Percentiles rank a stretch among this genome's conserved stretches.
phyloP scores from a whole-genome alignment of 2,329 filamentous ascomycete genomes.

The Clarireedia paspali region DNA sequence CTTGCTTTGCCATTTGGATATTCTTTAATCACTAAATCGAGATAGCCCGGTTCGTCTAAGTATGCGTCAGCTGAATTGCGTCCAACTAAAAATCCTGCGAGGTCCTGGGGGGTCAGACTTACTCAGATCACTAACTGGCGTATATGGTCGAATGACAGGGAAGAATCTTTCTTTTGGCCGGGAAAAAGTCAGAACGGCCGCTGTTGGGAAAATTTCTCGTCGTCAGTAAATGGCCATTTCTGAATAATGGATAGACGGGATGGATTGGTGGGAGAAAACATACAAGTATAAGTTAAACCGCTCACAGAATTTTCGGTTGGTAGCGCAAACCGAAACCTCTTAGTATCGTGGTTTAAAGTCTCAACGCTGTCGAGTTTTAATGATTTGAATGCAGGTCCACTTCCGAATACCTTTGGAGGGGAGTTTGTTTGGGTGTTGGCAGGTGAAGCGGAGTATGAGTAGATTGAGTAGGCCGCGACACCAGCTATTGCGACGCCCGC shows the following conservation, averaged over 20 bases:
- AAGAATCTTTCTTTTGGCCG: slow-evolving; percentile 49
- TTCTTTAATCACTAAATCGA: slow-evolving; percentile 61
- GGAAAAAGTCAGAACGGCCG: slow-evolving; percentile 20
- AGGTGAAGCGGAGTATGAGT: too few species aligned
- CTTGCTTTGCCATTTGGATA: slow-evolving; percentile 60
- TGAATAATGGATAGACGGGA: too few species aligned
- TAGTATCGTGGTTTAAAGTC: neutral
- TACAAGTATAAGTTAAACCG: neutral
- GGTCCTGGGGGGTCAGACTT: neutral
- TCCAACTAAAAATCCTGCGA: too few species aligned
- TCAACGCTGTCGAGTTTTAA: neutral
- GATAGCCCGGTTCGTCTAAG: slow-evolving; percentile 45
- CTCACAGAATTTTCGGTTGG: neutral
- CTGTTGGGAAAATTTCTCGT: too few species aligned
- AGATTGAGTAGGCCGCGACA: too few species aligned
- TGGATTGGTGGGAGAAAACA: too few species aligned
- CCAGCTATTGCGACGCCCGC: too few species aligned
- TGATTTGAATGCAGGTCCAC: neutral
- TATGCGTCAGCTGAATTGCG: too few species aligned
- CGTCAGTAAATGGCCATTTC: too few species aligned
- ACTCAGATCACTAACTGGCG: slow-evolving; percentile 41
- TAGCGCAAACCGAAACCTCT: neutral
- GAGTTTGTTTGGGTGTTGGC: too few species aligned
- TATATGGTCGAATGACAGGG: slow-evolving; percentile 59
- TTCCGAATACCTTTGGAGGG: too few species aligned